Base-by-base conservation (phyloP, 768 basidiomycete species). In the Termitomyces titanicus region DNA sequence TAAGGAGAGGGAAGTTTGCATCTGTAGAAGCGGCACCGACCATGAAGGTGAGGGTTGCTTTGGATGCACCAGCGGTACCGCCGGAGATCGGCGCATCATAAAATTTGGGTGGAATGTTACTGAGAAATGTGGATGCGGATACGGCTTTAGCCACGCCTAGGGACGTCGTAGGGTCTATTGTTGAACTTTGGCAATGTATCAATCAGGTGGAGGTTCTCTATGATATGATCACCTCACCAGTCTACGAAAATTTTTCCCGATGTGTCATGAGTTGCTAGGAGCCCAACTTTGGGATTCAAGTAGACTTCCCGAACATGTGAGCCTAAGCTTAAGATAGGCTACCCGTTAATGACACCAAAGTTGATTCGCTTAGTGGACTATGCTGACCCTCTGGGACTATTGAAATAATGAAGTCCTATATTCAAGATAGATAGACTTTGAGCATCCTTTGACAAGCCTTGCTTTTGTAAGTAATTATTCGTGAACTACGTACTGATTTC, bases 51-150 rank as follows among this genome's bases (percentile, higher is more conserved):
- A 78, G 68, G 2, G 64, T 70, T 10, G 67, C 74, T 29, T 68
- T 70, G 35, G 64, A 59, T 22, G 76, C 75, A 12, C 74, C 75
- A 1, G 70, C 65, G 7, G 74, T 77, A 3, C 75, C 75, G 0
- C 75, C 75, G 0, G 75, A 75, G 8, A 77, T 74, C 3, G 76
- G 76, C 0, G 74, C 74, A 53, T 78, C 75, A 53, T 67, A 72
- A 57, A 78, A 78, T 24, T 53, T 57, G 15, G 64, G 59, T 22
- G 65, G 58, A 35, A 53, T 31, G 1, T 27, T 22, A 2, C 34
- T 48, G 47, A 29, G 22, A 63, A 51, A 43, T 12, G 57, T n/a
- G 8, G 70, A 65, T 8, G 58, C 53, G 5, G 51, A 25, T 3
- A 75, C 68, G 12, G 70, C 69, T 46, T 64, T 57, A 0, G 68